Evolutionary conservation across 2,329 filamentous ascomycete species (phyloP).

Genomic region (Cucurbitaria berberidis): DNA sequence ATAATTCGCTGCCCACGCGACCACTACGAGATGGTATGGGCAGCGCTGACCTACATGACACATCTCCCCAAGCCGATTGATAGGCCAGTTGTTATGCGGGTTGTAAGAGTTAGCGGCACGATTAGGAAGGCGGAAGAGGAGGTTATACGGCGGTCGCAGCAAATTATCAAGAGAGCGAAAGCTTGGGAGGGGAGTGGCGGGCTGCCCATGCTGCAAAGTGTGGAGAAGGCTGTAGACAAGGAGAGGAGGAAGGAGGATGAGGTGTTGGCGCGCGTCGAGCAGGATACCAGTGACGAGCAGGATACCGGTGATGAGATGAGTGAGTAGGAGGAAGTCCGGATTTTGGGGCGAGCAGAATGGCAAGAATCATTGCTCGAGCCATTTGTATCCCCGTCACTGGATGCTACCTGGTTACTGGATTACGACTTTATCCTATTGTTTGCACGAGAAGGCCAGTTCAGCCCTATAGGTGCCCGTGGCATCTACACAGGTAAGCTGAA

Average conservation of each 20-base stretch:
- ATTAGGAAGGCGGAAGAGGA: conserved; percentile 93
- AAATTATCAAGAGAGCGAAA: conserved; percentile 71
- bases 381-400: too few relatives aligned
- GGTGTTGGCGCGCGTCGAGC: conserved; percentile 23
- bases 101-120: conserved; percentile 88
- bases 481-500: too few relatives aligned
- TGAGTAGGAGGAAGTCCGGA: conserved; percentile 9
- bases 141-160: conserved; percentile 77
- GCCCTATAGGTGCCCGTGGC: too few relatives aligned
- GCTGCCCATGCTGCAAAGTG: conserved; percentile 24
- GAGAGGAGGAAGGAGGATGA: conserved; percentile 23
- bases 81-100: conserved; percentile 76
- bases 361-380: too few relatives aligned
- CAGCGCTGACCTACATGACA: conserved; percentile 81
- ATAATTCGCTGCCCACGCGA: conserved; percentile 84
- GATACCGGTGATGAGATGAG: conserved; percentile 30
- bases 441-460: too few relatives aligned
- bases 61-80: conserved; percentile 66
- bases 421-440: too few relatives aligned
- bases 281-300: conserved; percentile 14
- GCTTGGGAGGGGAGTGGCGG: conserved; percentile 44
- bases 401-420: too few relatives aligned
- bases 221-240: conserved; percentile 31
- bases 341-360: neutral
- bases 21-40: conserved; percentile 88